Conservation (phyloP, 805 yeast genomes). For the Nematodospora valgi region DNA sequence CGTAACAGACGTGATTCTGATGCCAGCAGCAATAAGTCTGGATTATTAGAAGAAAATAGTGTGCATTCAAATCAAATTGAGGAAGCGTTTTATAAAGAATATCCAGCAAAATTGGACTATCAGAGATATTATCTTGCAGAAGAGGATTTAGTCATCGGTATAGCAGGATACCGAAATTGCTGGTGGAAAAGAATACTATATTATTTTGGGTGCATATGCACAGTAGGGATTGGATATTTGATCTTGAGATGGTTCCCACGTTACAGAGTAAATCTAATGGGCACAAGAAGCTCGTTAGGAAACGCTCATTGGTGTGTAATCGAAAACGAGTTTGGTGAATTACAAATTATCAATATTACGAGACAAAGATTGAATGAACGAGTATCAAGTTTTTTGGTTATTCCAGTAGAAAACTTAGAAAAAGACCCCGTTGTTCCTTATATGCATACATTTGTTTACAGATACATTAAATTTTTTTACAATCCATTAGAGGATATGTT, state of each 20-base stretch:
- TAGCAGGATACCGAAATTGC: conserved; percentile 79
- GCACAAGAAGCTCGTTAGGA: conserved; percentile 65
- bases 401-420: conserved; percentile 24
- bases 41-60: conserved; percentile 14
- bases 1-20: conserved; percentile 20
- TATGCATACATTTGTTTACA: conserved; percentile 68
- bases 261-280: conserved; percentile 64
- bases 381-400: conserved; percentile 60
- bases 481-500: conserved; percentile 86
- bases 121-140: conserved; percentile 93
- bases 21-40: conserved; percentile 11
- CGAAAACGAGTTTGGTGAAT: conserved; percentile 91
- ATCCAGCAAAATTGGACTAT: conserved; percentile 41
- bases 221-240: conserved; percentile 73
- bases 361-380: conserved; percentile 67
- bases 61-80: conserved; percentile 18
- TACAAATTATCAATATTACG: conserved; percentile 54
- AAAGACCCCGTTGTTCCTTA: conserved; percentile 67
- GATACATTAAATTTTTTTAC: conserved; percentile 80
- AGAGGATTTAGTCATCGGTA: conserved; percentile 90
- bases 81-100: conserved; percentile 15
- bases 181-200: conserved; percentile 45
- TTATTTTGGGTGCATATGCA: conserved; percentile 48
- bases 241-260: conserved; percentile 84
- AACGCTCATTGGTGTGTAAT: conserved; percentile 89